phyloP scores from a whole-genome alignment of 441 rosid species.

The Flueggea neowawraea region DNA sequence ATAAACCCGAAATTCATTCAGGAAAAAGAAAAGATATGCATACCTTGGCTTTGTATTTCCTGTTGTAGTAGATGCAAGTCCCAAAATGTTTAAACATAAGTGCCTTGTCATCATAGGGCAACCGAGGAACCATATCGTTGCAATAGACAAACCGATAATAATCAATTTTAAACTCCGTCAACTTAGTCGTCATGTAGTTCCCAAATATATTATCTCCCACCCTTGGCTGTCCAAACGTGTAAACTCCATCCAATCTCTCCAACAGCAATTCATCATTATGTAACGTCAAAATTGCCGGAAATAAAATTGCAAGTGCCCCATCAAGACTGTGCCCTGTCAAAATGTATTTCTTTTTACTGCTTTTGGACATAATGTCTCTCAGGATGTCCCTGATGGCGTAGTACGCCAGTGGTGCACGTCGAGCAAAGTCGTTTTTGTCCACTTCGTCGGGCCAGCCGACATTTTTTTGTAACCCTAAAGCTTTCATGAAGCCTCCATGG shows the following conservation, averaged over 20 bases:
- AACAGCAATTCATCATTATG: slow-evolving; percentile 45
- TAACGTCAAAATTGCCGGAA: slow-evolving; percentile 45
- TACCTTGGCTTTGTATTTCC: slow-evolving; percentile 46
- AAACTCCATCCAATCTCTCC: slow-evolving; percentile 52
- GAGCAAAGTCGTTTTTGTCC: slow-evolving; percentile 2
- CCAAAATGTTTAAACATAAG: slow-evolving; percentile 80
- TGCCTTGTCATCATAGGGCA: slow-evolving; percentile 57
- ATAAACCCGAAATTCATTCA: no score
- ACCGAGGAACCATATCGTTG: slow-evolving; percentile 63
- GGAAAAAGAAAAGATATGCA: not conserved
- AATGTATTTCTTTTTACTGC: slow-evolving; percentile 33
- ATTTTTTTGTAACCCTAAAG: slow-evolving; percentile 53
- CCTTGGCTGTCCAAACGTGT: slow-evolving; percentile 79
- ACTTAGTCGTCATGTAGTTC: slow-evolving; percentile 37
- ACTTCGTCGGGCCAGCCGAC: slow-evolving; percentile 43
- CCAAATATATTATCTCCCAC: slow-evolving; percentile 55
- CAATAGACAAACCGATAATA: slow-evolving; percentile 58
- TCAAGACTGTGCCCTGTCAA: slow-evolving; percentile 75
- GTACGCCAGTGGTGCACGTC: slow-evolving; percentile 31
- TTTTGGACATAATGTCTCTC: slow-evolving; percentile 23
- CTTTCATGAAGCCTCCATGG: slow-evolving; percentile 80
- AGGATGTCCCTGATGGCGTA: slow-evolving; percentile 42
- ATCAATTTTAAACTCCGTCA: slow-evolving; percentile 25
- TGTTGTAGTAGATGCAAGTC: slow-evolving; percentile 43
- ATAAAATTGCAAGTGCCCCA: slow-evolving; percentile 54